phyloP scores from a whole-genome alignment of 2,329 filamentous ascomycete genomes.

The Cladophialophora chaetospira region DNA sequence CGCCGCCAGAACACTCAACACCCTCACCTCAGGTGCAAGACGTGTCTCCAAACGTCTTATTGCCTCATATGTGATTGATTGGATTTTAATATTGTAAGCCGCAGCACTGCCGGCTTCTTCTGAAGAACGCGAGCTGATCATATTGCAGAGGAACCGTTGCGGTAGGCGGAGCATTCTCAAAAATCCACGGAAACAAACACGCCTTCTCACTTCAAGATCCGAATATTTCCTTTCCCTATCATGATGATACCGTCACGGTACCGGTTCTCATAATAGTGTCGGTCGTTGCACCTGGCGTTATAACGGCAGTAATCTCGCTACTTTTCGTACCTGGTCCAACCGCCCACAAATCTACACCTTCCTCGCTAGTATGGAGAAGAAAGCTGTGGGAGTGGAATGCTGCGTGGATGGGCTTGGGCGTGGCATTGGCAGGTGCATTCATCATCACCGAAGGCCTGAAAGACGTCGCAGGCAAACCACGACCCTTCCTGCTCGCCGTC shows the following conservation, averaged over 20 bases:
- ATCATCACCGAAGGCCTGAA: conserved; percentile 86
- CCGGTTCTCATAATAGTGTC: conserved; percentile 65
- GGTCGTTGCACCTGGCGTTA: conserved; percentile 64
- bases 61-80: conserved; percentile 72
- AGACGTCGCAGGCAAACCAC: conserved; percentile 66
- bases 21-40: conserved; percentile 23
- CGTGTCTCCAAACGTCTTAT: conserved; percentile 55
- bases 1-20: conserved; percentile 18
- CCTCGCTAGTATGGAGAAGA: conserved; percentile 69
- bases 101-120: not conserved
- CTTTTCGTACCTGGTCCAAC: conserved; percentile 71
- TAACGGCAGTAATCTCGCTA: conserved; percentile 70
- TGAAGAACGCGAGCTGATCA: not conserved
- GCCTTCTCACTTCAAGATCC: conserved; percentile 70
- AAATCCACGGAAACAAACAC: conserved; percentile 52
- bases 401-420: conserved; percentile 77
- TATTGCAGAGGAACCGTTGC: conserved; percentile 55
- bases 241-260: conserved; percentile 71
- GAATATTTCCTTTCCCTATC: conserved; percentile 76
- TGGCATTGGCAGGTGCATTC: conserved; percentile 72
- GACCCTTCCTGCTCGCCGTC: conserved; percentile 66
- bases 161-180: conserved; percentile 62
- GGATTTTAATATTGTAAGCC: conserved; percentile 63
- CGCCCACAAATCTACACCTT: conserved; percentile 63
- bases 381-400: conserved; percentile 91